Conservation (phyloP, 2,329 filamentous ascomycete genomes). For the Fusarium beomiforme region DNA sequence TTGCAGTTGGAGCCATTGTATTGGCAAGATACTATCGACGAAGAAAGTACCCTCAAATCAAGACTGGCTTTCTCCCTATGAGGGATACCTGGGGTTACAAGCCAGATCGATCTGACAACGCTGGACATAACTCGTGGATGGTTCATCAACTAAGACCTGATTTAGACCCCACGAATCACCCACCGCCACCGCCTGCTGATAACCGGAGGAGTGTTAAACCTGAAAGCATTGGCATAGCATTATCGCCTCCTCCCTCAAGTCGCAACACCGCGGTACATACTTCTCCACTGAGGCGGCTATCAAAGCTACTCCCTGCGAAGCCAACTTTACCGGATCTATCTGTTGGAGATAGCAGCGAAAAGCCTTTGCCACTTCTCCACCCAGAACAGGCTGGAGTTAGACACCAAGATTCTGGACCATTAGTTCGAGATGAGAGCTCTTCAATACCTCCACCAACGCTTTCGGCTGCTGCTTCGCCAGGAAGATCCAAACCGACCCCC, state of each 20-base stretch:
- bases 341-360: slow-evolving; percentile 27
- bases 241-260: slow-evolving; percentile 48
- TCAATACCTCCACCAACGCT: slow-evolving; percentile 27
- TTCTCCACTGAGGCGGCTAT: slow-evolving; percentile 48
- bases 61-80: slow-evolving; percentile 51
- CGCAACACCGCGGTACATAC: slow-evolving; percentile 35
- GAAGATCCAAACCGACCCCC: slow-evolving; percentile 25
- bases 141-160: slow-evolving; percentile 36
- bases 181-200: slow-evolving; percentile 39
- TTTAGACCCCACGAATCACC: slow-evolving; percentile 28
- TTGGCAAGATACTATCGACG: slow-evolving; percentile 55
- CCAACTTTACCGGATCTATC: slow-evolving; percentile 52
- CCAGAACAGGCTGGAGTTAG: slow-evolving; percentile 17
- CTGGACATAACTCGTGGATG: slow-evolving; percentile 42
- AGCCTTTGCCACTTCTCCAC: slow-evolving; percentile 22
- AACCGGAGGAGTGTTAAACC: slow-evolving; percentile 47
- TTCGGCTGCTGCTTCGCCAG: slow-evolving; percentile 19
- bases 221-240: slow-evolving; percentile 57
- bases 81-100: slow-evolving; percentile 52
- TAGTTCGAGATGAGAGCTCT: slow-evolving; percentile 4
- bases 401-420: slow-evolving; percentile 12
- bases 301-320: slow-evolving; percentile 57
- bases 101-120: slow-evolving; percentile 41
- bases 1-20: slow-evolving; percentile 61
- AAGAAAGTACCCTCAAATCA: slow-evolving; percentile 50